Evolutionary conservation across 208 protist species (phyloP), one percentile per base, ranked within the genome.

Genomic region (Crithidia sp.): DNA sequence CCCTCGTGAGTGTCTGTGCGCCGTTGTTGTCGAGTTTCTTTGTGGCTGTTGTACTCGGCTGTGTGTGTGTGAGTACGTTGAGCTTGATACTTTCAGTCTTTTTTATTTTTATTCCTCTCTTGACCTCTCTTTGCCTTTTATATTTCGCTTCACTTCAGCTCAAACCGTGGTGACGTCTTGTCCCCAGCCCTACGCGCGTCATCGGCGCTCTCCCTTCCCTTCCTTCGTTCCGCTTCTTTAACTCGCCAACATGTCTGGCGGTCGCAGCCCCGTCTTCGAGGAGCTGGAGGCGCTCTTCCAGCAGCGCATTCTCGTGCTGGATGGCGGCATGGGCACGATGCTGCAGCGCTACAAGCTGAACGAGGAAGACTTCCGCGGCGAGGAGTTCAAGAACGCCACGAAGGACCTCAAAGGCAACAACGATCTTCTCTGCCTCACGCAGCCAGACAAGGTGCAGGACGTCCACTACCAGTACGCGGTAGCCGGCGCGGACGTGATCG

Each of bases 381-480:
- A 94, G 62, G 75, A 93, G 74, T 98, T 98, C 76, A 93, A 92
- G 69, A 86, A 98, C 70, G 90, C 89, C 53, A 69, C 57, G 5
- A 87, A 94, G 64, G 84, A 96, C 52, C 82, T 99, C n/a, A 98
- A 99, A 79, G 98, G 98, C 53, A 98, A 99, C 83, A 99, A 99
- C 88, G 98, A 99, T 80, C 58, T 99, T 6, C 90, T 99, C 36
- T 87, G 68, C 49, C 79, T 99, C 45, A 99, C 97, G 14, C 78
- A 86, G 80, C 98, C 97, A 5, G 86, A 98, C 44, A 87, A 98
- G 50, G 97, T 99, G 71, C 63, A 80, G 17, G 83, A 95, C 60
- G 94, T 98, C 52, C 94, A 98, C 80, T 82, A 92, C 74, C 72
- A 87, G 45, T 99, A 99, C 83, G 85, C 98, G 36, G 79, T 92